A percentile compares a stretch with the other conserved stretches of the same genome.
Conservation (phyloP, 2,329 filamentous ascomycete genomes). For the Cladosporium sp. region DNA sequence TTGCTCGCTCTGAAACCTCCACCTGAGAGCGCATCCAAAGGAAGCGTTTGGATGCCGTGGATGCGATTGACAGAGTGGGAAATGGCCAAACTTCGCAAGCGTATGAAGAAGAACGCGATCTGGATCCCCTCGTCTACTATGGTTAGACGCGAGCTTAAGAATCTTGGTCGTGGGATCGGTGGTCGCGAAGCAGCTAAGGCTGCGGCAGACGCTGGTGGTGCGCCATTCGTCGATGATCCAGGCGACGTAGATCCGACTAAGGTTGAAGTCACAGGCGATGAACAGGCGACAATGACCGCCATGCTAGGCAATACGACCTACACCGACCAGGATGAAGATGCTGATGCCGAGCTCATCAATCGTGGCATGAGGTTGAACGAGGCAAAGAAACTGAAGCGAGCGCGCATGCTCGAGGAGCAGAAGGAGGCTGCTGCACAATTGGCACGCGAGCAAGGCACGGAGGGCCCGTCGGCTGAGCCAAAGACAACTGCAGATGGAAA, state of each 20-base stretch:
- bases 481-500: constrained; percentile 23
- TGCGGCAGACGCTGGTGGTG: constrained; percentile 62
- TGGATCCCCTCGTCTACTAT: constrained; percentile 84
- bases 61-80: constrained; percentile 63
- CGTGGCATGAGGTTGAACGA: constrained; percentile 75
- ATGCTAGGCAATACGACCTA: constrained; percentile 28
- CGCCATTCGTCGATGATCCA: constrained; percentile 59
- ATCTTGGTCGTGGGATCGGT: constrained; percentile 55
- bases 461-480: neutral
- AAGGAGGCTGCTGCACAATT: constrained; percentile 31
- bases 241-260: constrained; percentile 32
- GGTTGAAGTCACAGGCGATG: constrained; percentile 29
- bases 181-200: constrained; percentile 42
- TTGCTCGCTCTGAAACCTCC: constrained; percentile 56
- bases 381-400: constrained; percentile 68
- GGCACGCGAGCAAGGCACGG: constrained; percentile 27
- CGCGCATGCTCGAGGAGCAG: constrained; percentile 52
- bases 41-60: constrained; percentile 61
- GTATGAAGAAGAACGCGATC: constrained; percentile 88
- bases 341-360: constrained; percentile 64
- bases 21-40: constrained; percentile 55
- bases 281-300: constrained; percentile 28
- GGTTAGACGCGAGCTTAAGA: constrained; percentile 73
- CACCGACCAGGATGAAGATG: constrained; percentile 36
- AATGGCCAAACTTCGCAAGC: constrained; percentile 69